These are phyloP conservation scores for Mucor velutinosus DNA, from an alignment of 371 early-diverging fungal genomes.

Conservation along the genomic window DNA sequence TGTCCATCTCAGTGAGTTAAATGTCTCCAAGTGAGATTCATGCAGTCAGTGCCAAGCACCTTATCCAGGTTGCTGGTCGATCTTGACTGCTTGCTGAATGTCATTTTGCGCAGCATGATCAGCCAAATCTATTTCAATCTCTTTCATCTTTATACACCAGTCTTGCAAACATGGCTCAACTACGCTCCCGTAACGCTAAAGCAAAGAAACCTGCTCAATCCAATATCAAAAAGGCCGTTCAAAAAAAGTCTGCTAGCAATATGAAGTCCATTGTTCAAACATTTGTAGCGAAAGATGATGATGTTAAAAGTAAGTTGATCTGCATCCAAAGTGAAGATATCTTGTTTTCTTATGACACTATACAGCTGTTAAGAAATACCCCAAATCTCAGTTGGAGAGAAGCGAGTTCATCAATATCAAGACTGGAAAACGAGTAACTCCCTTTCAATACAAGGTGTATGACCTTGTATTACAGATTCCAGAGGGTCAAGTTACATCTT, in stretches of 20 bases:
- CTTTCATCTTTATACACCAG: not conserved
- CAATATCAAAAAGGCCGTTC: not conserved
- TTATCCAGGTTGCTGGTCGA: no score
- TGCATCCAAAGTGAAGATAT: not conserved
- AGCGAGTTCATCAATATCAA: constrained; percentile 49
- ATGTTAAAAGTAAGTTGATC: not conserved
- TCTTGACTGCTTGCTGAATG: no score
- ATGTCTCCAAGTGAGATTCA: no score
- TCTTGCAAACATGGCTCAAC: not conserved
- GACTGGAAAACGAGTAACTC: constrained; percentile 59
- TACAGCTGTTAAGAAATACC: constrained; percentile 41
- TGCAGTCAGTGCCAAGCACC: no score
- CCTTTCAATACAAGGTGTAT: constrained; percentile 75
- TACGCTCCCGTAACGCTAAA: not conserved
- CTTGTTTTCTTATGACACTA: not conserved
- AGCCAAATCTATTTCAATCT: no score
- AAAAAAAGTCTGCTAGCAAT: not conserved
- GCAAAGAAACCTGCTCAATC: not conserved
- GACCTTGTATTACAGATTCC: constrained; percentile 72
- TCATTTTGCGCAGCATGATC: no score
- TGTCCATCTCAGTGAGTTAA: no score
- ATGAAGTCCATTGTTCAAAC: constrained; percentile 28
- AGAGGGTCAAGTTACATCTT: constrained; percentile 72
- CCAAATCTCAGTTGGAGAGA: constrained; percentile 43
- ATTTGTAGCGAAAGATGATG: constrained; percentile 6